Base-by-base conservation (phyloP, 148 eudicot genomes). In the Polygonum aviculare region DNA sequence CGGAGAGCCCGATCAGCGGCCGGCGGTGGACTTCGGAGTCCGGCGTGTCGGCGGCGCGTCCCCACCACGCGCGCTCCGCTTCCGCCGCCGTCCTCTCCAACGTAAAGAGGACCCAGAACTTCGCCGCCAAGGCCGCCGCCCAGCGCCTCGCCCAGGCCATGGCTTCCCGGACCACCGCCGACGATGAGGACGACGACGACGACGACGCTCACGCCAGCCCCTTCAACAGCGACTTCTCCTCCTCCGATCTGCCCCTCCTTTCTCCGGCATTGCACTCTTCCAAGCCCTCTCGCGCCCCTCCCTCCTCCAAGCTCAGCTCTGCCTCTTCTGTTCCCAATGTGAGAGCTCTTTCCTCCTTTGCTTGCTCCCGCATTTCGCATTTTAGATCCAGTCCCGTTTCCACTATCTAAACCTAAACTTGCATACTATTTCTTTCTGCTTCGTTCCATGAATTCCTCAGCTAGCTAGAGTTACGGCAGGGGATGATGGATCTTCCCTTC, bases 121-220 rank as follows among this genome's bases (percentile, higher is more conserved):
- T 83, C 75, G 98, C 98, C 16, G 96, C 98, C 44, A 83, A 86
- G 44, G 98, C 98, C 19, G 98, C 98, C 31, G 96, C 98, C 33
- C 96, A 90, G 77, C 87, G 98, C 4, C 90, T 93, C 7, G 98
- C 98, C 77, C 90, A 87, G 75, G 98, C 91, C 81, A 93, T 90
- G 98, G 98, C 98, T 41, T 88, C 96, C 49, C 93, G 87, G 22
- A 76, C 90, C 41, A 84, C 89, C 40, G 83, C 77, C 63, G 88
- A 77, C 59, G 84, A 81, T 50, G 85, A 82, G 10, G 90, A 90
- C 12, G 95, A 90, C 2, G 90, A 88, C 33, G 84, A 55, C 14
- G 85, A 78, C 10, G 84, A 65, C 31, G 82, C 50, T 26, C 81
- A 75, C 22, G 90, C 81, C 69, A 63, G 82, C 1, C 88, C 76